phyloP scores from a whole-genome alignment of 1,139 yeast species.

The Debaryomyces psychrophilus region DNA sequence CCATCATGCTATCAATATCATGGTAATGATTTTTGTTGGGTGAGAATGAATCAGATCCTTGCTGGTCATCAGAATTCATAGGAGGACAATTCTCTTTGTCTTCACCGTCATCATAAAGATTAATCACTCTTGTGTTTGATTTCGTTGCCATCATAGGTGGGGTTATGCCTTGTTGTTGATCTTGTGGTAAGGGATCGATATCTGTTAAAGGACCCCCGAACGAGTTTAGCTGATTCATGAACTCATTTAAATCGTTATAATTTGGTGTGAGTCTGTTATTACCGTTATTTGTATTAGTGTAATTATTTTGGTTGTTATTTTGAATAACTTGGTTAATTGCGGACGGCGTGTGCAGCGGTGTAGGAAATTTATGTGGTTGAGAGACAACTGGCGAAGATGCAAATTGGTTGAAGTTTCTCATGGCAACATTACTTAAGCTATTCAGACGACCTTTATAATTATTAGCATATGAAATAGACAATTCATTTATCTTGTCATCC shows the following conservation, averaged over 20 bases:
- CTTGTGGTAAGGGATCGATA: slow-evolving; percentile 52
- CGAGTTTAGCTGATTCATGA: slow-evolving; percentile 50
- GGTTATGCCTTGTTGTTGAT: slow-evolving; percentile 34
- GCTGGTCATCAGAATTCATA: slow-evolving; percentile 17
- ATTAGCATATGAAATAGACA: not conserved
- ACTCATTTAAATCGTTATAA: slow-evolving; percentile 47
- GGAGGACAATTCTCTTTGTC: slow-evolving; percentile 52
- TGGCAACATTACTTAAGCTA: slow-evolving; percentile 23
- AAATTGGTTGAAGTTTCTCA: slow-evolving; percentile 23
- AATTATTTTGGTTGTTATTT: slow-evolving; percentile 22
- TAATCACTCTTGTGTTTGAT: slow-evolving; percentile 49
- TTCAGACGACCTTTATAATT: slow-evolving; percentile 14
- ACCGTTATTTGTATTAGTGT: slow-evolving; percentile 14
- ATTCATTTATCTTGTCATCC: slow-evolving; percentile 1
- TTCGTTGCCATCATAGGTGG: slow-evolving; percentile 57
- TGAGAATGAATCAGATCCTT: slow-evolving; percentile 11
- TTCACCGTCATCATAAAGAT: slow-evolving; percentile 42
- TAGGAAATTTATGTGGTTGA: slow-evolving; percentile 35
- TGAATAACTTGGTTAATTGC: slow-evolving; percentile 48
- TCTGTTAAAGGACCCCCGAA: slow-evolving; percentile 60
- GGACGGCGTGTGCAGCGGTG: slow-evolving; percentile 51
- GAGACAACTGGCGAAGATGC: slow-evolving; percentile 32
- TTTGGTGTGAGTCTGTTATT: slow-evolving; percentile 30
- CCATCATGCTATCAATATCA: slow-evolving; percentile 45
- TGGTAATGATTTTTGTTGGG: slow-evolving; percentile 25